phyloP scores from a whole-genome alignment of 768 basidiomycete species.

The Ramaria sp. region DNA sequence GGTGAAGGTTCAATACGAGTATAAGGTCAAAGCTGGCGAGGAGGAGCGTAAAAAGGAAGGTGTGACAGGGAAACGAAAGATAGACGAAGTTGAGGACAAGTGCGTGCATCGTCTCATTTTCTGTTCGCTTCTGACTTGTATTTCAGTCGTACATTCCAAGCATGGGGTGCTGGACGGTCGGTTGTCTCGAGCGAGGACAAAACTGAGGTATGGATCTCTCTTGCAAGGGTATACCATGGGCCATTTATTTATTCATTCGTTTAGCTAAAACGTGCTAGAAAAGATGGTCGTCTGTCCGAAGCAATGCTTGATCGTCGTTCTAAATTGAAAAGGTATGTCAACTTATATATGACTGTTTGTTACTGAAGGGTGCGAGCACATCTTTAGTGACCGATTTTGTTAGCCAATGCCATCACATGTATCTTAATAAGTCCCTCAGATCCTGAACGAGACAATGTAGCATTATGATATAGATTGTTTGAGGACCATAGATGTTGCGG shows the following conservation, averaged over 20 bases:
- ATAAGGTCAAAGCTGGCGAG: constrained; percentile 72
- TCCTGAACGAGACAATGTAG: too few relatives aligned
- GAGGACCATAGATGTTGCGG: too few relatives aligned
- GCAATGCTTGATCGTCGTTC: constrained; percentile 68
- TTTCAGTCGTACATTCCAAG: constrained; percentile 63
- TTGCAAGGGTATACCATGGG: not conserved
- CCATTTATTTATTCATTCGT: constrained; percentile 7
- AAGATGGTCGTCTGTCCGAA: constrained; percentile 74
- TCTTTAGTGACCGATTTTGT: constrained; percentile 35
- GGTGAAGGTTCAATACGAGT: constrained; percentile 84
- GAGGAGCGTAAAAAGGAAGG: constrained; percentile 59
- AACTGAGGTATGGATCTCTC: constrained; percentile 43
- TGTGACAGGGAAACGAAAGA: constrained; percentile 31
- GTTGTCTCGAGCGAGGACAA: constrained; percentile 63
- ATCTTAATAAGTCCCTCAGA: not conserved
- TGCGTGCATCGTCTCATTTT: constrained; percentile 27
- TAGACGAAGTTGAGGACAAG: constrained; percentile 71
- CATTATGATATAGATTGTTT: too few relatives aligned
- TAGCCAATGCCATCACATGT: constrained; percentile 14
- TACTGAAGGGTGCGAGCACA: constrained; percentile 4
- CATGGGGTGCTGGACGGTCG: constrained; percentile 75
- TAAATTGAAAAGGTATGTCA: constrained; percentile 67
- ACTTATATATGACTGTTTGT: not conserved
- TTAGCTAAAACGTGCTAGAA: constrained; percentile 57
- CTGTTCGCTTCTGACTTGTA: not conserved